These are phyloP conservation scores for Morella rubra DNA, from an alignment of 306 rosid species.

Conservation along the genomic window DNA sequence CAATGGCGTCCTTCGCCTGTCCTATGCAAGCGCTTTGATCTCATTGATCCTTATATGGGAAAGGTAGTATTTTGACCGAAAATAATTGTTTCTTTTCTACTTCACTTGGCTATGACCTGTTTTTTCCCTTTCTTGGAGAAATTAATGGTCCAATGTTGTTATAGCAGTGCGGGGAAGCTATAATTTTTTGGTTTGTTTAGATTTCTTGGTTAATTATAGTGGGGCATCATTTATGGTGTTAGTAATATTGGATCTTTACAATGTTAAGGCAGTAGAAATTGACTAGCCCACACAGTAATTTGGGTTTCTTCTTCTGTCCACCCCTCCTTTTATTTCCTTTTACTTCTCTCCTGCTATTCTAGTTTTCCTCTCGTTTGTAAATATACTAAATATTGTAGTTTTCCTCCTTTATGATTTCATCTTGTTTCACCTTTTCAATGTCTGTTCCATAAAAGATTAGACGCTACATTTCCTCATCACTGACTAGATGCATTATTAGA, in stretches of 20 bases:
- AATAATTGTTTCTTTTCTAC: no score
- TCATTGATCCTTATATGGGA: constrained; percentile 94
- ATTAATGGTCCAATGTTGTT: neutral
- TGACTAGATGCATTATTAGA: neutral
- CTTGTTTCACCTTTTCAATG: constrained; percentile 19
- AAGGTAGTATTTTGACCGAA: constrained; percentile 51
- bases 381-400: neutral
- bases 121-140: no score
- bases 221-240: neutral
- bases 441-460: neutral
- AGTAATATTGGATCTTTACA: neutral
- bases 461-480: neutral
- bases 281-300: neutral
- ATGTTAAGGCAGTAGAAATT: neutral
- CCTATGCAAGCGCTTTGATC: constrained; percentile 97
- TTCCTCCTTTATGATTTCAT: constrained; percentile 7
- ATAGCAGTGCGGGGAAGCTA: neutral
- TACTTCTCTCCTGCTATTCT: constrained; percentile 15
- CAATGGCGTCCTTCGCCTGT: constrained; percentile 94
- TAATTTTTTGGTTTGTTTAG: neutral
- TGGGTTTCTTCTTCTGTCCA: neutral
- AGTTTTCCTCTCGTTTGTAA: neutral
- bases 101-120: no score
- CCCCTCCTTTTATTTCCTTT: neutral
- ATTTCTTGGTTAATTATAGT: neutral